These are phyloP conservation scores for Auricularia sp. DNA, from an alignment of 768 basidiomycete species.

Conservation along the genomic window DNA sequence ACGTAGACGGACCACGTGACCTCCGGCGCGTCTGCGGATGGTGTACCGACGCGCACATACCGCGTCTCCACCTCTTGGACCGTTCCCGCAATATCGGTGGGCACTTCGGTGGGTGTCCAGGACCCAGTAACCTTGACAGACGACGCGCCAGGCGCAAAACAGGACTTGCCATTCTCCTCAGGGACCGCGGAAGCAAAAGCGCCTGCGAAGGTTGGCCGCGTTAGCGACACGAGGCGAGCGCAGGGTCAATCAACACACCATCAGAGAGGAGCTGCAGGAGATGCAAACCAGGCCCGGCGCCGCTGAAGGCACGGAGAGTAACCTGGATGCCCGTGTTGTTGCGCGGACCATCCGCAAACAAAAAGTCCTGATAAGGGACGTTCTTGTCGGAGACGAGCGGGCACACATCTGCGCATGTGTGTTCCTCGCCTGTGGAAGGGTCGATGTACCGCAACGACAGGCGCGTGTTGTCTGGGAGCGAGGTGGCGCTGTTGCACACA, in stretches of 20 bases:
- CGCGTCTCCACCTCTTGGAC: constrained; percentile 65
- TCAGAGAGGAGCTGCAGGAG: constrained; percentile 87
- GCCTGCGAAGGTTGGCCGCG: constrained; percentile 13
- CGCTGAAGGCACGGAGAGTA: constrained; percentile 65
- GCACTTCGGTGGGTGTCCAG: constrained; percentile 57
- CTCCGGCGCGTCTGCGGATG: constrained; percentile 53
- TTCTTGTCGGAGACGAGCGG: constrained; percentile 70
- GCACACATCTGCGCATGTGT: constrained; percentile 69
- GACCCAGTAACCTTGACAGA: constrained; percentile 54
- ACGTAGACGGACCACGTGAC: constrained; percentile 90
- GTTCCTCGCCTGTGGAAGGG: constrained; percentile 60
- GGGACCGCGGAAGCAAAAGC: constrained; percentile 73
- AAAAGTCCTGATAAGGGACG: constrained; percentile 86
- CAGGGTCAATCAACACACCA: constrained; percentile 32
- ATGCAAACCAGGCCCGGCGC: constrained; percentile 72
- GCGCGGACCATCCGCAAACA: constrained; percentile 49
- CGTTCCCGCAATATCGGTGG: constrained; percentile 74
- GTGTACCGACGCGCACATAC: constrained; percentile 51
- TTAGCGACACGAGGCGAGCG: neutral
- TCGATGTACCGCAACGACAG: constrained; percentile 71
- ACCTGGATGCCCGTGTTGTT: constrained; percentile 87
- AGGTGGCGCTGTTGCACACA: constrained; percentile 42
- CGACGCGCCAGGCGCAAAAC: constrained; percentile 70
- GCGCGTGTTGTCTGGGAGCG: constrained; percentile 82
- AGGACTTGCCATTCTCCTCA: constrained; percentile 52